A percentile compares a stretch with the other conserved stretches of the same genome.
Conservation (phyloP, 2,329 filamentous ascomycete species). For the Colletotrichum cordylinicola region DNA sequence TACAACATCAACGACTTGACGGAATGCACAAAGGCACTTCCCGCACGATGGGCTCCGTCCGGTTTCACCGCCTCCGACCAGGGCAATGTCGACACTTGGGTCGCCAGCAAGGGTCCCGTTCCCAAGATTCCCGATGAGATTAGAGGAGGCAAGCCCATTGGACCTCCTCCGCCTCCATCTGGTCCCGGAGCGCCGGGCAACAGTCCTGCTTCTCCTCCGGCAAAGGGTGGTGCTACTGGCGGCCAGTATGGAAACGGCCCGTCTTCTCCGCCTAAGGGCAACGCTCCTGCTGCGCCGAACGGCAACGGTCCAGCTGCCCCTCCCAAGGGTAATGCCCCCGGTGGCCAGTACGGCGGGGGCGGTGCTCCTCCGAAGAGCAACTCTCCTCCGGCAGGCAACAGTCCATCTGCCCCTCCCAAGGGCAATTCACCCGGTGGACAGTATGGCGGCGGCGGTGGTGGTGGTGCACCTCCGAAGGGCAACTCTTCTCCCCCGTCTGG, state of each 20-base stretch:
- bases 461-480: neutral
- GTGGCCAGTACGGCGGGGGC: neutral
- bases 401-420: neutral
- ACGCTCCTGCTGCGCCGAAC: neutral
- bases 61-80: conserved; percentile 6
- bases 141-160: neutral
- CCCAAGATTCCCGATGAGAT: neutral
- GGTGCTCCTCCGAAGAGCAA: neutral
- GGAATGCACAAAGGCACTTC: conserved; percentile 60
- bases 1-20: conserved; percentile 60
- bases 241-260: neutral
- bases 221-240: neutral
- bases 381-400: neutral
- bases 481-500: neutral
- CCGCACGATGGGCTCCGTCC: conserved; percentile 25
- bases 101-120: neutral
- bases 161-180: neutral
- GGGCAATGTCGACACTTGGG: conserved; percentile 13
- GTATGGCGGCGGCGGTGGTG: neutral
- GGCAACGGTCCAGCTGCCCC: neutral
- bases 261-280: neutral
- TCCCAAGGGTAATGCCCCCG: neutral
- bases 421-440: neutral
- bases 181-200: neutral
- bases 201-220: neutral